A percentile compares a stretch with the other conserved stretches of the same genome.
Conservation (phyloP, 148 eudicot genomes). For the Fagopyrum tataricum region DNA sequence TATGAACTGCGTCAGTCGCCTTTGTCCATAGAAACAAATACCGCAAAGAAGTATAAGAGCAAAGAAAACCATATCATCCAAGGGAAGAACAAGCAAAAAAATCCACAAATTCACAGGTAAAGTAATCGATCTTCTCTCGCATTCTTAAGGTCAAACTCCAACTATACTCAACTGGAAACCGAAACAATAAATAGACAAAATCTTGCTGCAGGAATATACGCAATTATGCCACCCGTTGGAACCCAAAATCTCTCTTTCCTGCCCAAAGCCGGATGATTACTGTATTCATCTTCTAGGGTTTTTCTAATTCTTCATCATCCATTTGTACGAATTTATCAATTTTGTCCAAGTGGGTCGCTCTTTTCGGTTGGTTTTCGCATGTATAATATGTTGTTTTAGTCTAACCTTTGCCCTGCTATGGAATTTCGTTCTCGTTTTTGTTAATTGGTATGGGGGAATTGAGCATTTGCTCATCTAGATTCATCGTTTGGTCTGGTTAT, state of each 20-base stretch:
- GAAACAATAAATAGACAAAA: background rate
- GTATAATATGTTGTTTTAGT: background rate
- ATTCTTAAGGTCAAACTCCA: background rate
- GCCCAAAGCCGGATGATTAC: background rate
- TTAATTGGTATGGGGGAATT: background rate
- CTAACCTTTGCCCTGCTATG: background rate
- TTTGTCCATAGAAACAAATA: too few species aligned
- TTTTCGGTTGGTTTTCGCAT: background rate
- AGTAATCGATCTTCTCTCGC: background rate
- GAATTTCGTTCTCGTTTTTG: background rate
- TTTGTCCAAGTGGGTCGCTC: background rate
- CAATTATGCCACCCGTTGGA: background rate
- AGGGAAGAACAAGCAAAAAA: background rate
- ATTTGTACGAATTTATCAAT: background rate
- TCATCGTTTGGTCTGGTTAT: background rate
- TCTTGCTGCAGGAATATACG: background rate
- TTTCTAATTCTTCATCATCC: background rate
- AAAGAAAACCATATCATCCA: background rate
- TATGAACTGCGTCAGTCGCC: background rate
- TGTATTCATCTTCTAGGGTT: constrained; percentile 8
- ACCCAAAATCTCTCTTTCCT: background rate
- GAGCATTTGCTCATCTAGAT: background rate
- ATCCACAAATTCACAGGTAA: background rate
- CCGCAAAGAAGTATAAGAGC: background rate
- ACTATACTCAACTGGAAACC: background rate